phyloP scores from a whole-genome alignment of 1,284 basidiomycete genomes.

The Baeospora myosura region DNA sequence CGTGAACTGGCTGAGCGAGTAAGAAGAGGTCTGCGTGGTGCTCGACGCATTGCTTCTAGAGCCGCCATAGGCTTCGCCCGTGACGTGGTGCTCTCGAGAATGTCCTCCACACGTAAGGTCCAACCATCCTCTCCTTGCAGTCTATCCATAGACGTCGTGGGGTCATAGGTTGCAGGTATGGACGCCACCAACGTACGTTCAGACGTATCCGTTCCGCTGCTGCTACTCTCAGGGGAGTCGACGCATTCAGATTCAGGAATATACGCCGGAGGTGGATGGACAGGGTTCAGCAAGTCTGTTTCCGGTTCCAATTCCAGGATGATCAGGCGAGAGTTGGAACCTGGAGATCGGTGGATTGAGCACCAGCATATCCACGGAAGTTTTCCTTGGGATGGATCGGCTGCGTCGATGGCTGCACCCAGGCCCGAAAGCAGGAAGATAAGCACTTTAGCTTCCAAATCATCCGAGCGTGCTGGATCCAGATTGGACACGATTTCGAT shows the following conservation, averaged over 20 bases:
- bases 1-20: slow-evolving; percentile 4
- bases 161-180: neutral
- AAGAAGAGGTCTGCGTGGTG: slow-evolving; percentile 18
- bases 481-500: slow-evolving; percentile 61
- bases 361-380: slow-evolving; percentile 82
- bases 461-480: slow-evolving; percentile 26
- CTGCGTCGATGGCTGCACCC: slow-evolving; percentile 25
- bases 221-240: slow-evolving; percentile 9
- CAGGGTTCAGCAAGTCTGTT: slow-evolving; percentile 64
- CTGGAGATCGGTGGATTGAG: slow-evolving; percentile 57
- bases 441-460: slow-evolving; percentile 52
- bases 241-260: slow-evolving; percentile 17
- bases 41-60: slow-evolving; percentile 60
- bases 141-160: slow-evolving; percentile 13
- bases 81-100: slow-evolving; percentile 71
- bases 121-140: slow-evolving; percentile 36
- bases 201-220: slow-evolving; percentile 3
- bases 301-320: slow-evolving; percentile 84
- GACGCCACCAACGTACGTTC: slow-evolving; percentile 1
- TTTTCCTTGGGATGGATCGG: slow-evolving; percentile 23
- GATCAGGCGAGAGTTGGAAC: slow-evolving; percentile 28
- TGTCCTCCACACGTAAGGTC: slow-evolving; percentile 49
- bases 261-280: slow-evolving; percentile 41
- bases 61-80: slow-evolving; percentile 70
- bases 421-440: slow-evolving; percentile 65